Evolutionary conservation across 306 rosid genomes (phyloP), one percentile per base, ranked within the genome.

Genomic region (Cyclanthera cordifolia): DNA sequence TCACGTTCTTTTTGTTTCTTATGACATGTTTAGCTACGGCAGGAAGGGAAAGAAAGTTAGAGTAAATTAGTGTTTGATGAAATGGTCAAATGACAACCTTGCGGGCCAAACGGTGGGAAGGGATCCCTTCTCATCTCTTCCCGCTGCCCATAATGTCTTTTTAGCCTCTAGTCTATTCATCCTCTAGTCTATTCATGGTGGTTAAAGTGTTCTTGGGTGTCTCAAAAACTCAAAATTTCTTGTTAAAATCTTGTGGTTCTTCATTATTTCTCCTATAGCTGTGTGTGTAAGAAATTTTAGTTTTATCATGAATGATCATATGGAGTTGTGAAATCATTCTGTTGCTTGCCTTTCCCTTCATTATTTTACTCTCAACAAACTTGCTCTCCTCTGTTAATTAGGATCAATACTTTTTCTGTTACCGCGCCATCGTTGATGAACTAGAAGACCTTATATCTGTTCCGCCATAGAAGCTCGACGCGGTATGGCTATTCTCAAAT

Each of bases 331-430:
- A 49, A 61, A 17, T 61, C 19, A 23, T 51, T 61, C 17, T 23
- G 13, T 24, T 21, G 39, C 9, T 6, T 11, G 28, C 7, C 23
- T 59, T 59, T 45, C 23, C 28, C 16, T 15, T 14, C 13, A 19
- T 1, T 56, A 13, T 7, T 47, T 12, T 30, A 17, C 67, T 54
- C 73, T 71, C 80, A 25, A 67, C 73, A 21, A 45, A 9, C 72
- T 15, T 53, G 52, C 21, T 56, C 65, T 48, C 67, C 53, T 6
- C 68, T 75, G 69, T 72, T 28, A 67, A 15, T 56, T 78, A 87
- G 93, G 89, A 81, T 45, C 75, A 72, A 46, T 72, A 72, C 23
- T n/a, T 28, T 72, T 72, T 72, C 75, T 72, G 75, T 57, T 72
- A 72, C n/a, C 47, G 8, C 57, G 50, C 68, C n/a, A 72, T 72